Percentiles rank a stretch among this genome's conserved stretches.
These are phyloP conservation scores for Botrytis cinerea DNA, from an alignment of 2,329 filamentous ascomycete genomes.

Conservation along the genomic window DNA sequence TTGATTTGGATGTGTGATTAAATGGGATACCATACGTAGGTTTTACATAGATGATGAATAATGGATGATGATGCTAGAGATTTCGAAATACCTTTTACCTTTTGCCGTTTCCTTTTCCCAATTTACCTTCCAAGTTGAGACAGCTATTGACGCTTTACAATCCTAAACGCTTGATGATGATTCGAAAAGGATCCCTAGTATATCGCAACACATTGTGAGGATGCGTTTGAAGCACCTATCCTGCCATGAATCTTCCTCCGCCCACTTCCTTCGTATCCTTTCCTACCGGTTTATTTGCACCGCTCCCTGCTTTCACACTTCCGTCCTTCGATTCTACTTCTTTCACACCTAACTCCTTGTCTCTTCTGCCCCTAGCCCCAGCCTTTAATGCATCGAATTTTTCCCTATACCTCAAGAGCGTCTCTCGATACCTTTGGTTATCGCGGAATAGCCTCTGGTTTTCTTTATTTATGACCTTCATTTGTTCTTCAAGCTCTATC, in stretches of 20 bases:
- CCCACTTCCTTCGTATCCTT: conserved; percentile 7
- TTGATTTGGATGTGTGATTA: not conserved
- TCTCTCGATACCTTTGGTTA: conserved; percentile 59
- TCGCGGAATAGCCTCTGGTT: conserved; percentile 63
- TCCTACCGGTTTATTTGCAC: not conserved
- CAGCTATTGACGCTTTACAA: not conserved
- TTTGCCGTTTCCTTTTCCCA: not conserved
- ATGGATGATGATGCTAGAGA: not conserved
- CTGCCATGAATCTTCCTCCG: conserved; percentile 1
- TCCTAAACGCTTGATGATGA: not conserved
- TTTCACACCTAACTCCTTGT: conserved; percentile 26
- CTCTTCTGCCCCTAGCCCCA: conserved; percentile 53
- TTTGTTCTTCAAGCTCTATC: conserved; percentile 67
- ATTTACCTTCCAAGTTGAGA: not conserved
- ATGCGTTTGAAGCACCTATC: not conserved
- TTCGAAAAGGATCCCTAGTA: not conserved
- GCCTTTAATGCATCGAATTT: conserved; percentile 71
- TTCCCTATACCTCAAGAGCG: conserved; percentile 59
- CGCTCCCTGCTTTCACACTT: not conserved
- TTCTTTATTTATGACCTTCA: conserved; percentile 58
- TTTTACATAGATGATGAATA: not conserved
- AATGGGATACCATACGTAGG: fast-evolving
- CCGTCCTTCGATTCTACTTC: conserved; percentile 25
- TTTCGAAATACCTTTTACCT: not conserved
- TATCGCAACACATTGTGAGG: not conserved